Conservation (phyloP, 108 stramenopile genomes). For the Fragilaria radians region DNA sequence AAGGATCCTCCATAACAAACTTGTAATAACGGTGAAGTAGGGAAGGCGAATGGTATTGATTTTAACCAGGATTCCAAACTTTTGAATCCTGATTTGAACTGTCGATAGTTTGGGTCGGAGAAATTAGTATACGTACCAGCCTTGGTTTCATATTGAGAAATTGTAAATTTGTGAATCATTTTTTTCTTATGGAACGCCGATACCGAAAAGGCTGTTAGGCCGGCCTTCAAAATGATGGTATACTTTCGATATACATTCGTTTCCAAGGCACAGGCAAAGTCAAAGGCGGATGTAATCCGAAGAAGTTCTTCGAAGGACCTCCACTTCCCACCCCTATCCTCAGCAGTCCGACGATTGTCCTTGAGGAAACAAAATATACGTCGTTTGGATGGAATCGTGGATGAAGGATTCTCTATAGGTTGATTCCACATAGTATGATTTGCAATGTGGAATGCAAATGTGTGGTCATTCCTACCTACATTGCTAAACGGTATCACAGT, state of each 20-base stretch:
- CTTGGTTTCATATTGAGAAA: constrained; percentile 10
- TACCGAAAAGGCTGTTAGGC: too few relatives aligned
- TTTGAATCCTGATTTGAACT: constrained; percentile 22
- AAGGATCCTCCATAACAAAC: constrained; percentile 34
- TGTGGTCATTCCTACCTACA: constrained; percentile 27
- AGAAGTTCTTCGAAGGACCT: constrained; percentile 12
- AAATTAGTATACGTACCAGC: background rate
- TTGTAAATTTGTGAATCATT: constrained; percentile 4
- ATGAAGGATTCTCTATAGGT: too few relatives aligned
- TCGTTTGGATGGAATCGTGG: too few relatives aligned
- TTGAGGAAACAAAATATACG: too few relatives aligned
- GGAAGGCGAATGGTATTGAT: constrained; percentile 8
- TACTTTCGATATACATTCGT: background rate
- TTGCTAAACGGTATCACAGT: constrained; percentile 10
- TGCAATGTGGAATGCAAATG: constrained; percentile 26
- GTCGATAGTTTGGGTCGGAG: constrained; percentile 11
- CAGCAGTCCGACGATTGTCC: constrained; percentile 10
- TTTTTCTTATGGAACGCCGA: constrained; percentile 20
- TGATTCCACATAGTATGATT: too few relatives aligned
- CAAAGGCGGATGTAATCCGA: constrained; percentile 3
- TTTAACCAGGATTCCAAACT: constrained; percentile 24
- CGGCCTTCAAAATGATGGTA: background rate
- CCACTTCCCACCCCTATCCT: constrained; percentile 11
- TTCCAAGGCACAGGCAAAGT: constrained; percentile 19
- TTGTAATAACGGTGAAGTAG: constrained; percentile 5